Evolutionary conservation across 2,329 filamentous ascomycete genomes (phyloP), one percentile per base, ranked within the genome.

Genomic region (Clarireedia paspali): DNA sequence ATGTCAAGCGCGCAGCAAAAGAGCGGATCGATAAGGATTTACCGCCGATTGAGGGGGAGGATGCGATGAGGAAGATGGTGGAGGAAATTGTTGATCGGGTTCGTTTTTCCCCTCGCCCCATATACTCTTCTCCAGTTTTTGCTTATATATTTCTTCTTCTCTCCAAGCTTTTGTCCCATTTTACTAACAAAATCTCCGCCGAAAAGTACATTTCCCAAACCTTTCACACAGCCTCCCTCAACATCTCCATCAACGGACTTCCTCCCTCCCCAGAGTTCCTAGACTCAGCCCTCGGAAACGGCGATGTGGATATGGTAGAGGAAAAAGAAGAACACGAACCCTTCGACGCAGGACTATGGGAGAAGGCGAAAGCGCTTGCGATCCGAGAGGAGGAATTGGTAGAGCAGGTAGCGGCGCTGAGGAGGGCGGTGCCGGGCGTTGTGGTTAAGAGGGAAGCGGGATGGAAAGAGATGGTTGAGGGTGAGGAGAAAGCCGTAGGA

Each of bases 1-100:
- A 88, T 66, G 81, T 89, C 60, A 83, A 84, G 67, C 78, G 78
- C 70, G 83, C 84, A 56, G 87, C 88, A 10, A 77, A 79, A 46
- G 79, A 81, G 64, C 86, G 83, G 68, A 79, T 92, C 57, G 77
- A 84, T 69, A 77, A 80, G 63, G 82, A 82, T 50, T 83, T 91
- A 55, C 88, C 88, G 24, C 81, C 82, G 0, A 78, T 84, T 34
- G 81, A 82, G 44, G 75, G 69, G 57, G 79, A 81, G 58, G 82
- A 85, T 67, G 77, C 80, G 57, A 70, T 85, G 64, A 75, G 83
- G 54, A 74, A 74, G 59, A 73, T 77, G 50, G 84, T 87, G 23
- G 82, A 85, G 63, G 70, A 74, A 60, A 74, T 84, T 2, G 80
- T 86, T 12, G 74, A 81, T 55, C 77, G 83, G 66, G 83, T 85